These are phyloP conservation scores for Dactylellina sp. DNA, from an alignment of 2,329 filamentous ascomycete genomes.

Conservation along the genomic window DNA sequence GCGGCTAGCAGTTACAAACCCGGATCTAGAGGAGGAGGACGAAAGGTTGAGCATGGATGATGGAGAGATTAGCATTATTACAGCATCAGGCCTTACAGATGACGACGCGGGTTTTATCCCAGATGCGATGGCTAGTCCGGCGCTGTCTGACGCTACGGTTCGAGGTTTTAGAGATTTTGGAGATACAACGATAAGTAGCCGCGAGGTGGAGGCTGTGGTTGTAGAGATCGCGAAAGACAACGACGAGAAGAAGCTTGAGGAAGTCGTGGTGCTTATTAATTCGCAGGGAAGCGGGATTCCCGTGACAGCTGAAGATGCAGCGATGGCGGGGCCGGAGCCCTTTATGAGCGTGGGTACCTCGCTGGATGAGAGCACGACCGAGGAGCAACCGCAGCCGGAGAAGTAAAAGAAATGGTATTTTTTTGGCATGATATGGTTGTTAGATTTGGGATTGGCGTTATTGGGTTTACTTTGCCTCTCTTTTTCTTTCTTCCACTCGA, in stretches of 20 bases:
- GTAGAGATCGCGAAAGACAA: slow-evolving; percentile 50
- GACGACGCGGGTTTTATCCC: slow-evolving; percentile 43
- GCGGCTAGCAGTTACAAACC: slow-evolving; percentile 44
- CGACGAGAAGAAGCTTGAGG: slow-evolving; percentile 38
- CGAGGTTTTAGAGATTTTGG: slow-evolving; percentile 35
- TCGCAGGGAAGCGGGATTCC: slow-evolving; percentile 22
- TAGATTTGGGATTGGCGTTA: slow-evolving; percentile 41
- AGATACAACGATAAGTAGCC: slow-evolving; percentile 14
- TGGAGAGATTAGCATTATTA: slow-evolving; percentile 52
- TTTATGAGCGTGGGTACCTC: slow-evolving; percentile 39
- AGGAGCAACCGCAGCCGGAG: slow-evolving; percentile 8
- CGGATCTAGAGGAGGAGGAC: slow-evolving; percentile 31
- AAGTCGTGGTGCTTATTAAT: slow-evolving; percentile 38
- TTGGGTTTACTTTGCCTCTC: neutral
- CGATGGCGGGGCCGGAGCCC: slow-evolving; percentile 34
- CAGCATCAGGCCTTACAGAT: slow-evolving; percentile 43
- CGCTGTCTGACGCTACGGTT: slow-evolving; percentile 45
- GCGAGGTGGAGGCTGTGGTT: slow-evolving; percentile 43
- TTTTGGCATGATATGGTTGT: slow-evolving; percentile 22
- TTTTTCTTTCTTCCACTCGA: slow-evolving; percentile 1
- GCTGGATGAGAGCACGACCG: slow-evolving; percentile 13
- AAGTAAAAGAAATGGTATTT: slow-evolving; percentile 12
- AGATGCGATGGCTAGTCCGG: slow-evolving; percentile 36
- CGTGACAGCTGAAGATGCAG: slow-evolving; percentile 22
- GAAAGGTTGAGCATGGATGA: slow-evolving; percentile 24